Percentiles rank a stretch among this genome's conserved stretches.
These are phyloP conservation scores for Colletotrichum filicis DNA, from an alignment of 2,329 filamentous ascomycete genomes.

Conservation along the genomic window DNA sequence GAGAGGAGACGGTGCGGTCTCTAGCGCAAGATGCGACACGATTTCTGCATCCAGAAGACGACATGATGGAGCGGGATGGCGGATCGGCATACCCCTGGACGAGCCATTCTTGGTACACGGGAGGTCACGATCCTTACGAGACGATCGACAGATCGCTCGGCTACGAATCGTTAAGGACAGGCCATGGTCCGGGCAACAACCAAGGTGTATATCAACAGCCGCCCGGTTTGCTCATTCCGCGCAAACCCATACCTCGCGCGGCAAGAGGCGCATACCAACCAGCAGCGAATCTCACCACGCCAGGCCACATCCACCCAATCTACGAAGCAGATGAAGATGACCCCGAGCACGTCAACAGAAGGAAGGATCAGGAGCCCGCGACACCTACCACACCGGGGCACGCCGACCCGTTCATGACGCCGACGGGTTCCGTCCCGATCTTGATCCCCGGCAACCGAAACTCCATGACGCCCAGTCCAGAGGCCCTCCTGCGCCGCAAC, in stretches of 20 bases:
- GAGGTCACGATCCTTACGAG: slow-evolving; percentile 55
- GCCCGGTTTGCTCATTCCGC: slow-evolving; percentile 41
- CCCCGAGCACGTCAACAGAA: slow-evolving; percentile 41
- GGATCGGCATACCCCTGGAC: slow-evolving; percentile 45
- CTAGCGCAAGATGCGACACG: slow-evolving; percentile 61
- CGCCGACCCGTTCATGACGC: slow-evolving; percentile 64
- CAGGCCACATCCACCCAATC: slow-evolving; percentile 66
- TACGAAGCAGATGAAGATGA: slow-evolving; percentile 69
- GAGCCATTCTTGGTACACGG: slow-evolving; percentile 55
- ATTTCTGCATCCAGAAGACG: slow-evolving; percentile 55
- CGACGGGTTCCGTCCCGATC: slow-evolving; percentile 40
- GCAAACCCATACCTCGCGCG: slow-evolving; percentile 45
- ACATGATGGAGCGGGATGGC: slow-evolving; percentile 57
- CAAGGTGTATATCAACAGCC: slow-evolving; percentile 34
- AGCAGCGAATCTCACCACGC: slow-evolving; percentile 24
- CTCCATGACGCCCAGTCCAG: slow-evolving; percentile 53
- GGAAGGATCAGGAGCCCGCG: slow-evolving; percentile 37
- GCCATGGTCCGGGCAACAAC: slow-evolving; percentile 36
- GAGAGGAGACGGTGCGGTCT: slow-evolving; percentile 58
- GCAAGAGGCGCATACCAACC: slow-evolving; percentile 37
- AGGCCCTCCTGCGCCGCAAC: slow-evolving; percentile 50
- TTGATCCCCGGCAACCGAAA: slow-evolving; percentile 46
- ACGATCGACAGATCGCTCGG: slow-evolving; percentile 55
- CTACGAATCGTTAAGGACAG: slow-evolving; percentile 60
- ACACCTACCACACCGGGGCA: slow-evolving; percentile 50